Conservation (phyloP, 164 flowering plant species). For the Euptelea pleiosperma region DNA sequence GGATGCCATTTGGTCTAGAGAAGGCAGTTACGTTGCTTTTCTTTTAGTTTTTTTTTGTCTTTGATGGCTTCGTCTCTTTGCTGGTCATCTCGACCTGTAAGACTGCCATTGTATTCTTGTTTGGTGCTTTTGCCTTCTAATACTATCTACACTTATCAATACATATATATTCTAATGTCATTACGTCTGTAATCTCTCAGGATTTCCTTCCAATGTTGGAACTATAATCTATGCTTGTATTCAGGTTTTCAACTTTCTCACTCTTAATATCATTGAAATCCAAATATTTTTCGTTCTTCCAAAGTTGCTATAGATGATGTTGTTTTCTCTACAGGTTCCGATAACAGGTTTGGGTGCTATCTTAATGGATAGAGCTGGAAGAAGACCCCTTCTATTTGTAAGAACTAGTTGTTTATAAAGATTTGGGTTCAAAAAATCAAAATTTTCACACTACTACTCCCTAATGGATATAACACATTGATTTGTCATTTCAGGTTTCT, state of each 20-base stretch:
- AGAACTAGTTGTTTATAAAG: conserved; percentile 2
- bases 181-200: conserved; percentile 23
- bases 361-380: conserved; percentile 73
- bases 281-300: not conserved
- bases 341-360: conserved; percentile 58
- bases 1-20: no score
- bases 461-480: not conserved
- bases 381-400: conserved; percentile 82
- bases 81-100: no score
- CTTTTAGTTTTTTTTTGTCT: no score
- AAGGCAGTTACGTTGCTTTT: no score
- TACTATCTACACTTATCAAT: no score
- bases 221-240: conserved; percentile 37
- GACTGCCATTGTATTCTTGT: no score
- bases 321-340: conserved; percentile 44
- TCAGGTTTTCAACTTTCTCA: conserved; percentile 33
- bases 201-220: conserved; percentile 46
- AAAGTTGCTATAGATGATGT: not conserved
- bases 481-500: conserved; percentile 48
- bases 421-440: not conserved
- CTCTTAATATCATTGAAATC: not conserved
- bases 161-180: not conserved
- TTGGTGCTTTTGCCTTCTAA: no score
- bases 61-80: no score
- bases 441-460: not conserved